phyloP scores from a whole-genome alignment of 768 basidiomycete species.

The Auricularia sp. region DNA sequence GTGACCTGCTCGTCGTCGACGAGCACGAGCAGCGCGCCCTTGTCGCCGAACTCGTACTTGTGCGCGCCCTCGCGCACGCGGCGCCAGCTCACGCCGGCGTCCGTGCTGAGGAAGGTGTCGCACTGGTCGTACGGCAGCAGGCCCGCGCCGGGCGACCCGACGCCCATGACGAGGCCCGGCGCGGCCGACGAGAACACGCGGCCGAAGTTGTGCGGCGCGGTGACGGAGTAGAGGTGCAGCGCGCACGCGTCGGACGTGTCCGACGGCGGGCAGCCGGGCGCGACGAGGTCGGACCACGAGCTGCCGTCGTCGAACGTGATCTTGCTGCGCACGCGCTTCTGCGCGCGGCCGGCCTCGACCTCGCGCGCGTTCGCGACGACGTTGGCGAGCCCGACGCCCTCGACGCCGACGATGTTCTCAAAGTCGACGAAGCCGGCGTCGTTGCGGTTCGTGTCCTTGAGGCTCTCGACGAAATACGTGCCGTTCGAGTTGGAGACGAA shows the following conservation, averaged over 20 bases:
- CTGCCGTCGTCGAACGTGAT: constrained; percentile 86
- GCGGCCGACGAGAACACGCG: constrained; percentile 91
- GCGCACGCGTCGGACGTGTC: constrained; percentile 52
- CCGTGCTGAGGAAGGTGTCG: constrained; percentile 87
- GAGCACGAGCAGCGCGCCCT: constrained; percentile 64
- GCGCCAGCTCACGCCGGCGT: constrained; percentile 79
- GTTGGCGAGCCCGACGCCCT: constrained; percentile 82
- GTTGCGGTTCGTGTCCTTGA: constrained; percentile 90
- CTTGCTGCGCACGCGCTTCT: constrained; percentile 63
- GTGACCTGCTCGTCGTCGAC: constrained; percentile 78
- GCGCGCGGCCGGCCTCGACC: constrained; percentile 57
- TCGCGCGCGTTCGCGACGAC: constrained; percentile 83
- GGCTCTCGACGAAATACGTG: constrained; percentile 84
- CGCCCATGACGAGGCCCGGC: constrained; percentile 93
- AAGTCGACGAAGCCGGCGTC: constrained; percentile 84
- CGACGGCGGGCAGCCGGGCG: constrained; percentile 32
- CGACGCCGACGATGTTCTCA: constrained; percentile 24
- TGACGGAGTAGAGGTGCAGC: constrained; percentile 88
- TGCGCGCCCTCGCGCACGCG: constrained; percentile 69
- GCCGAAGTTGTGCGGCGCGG: constrained; percentile 85
- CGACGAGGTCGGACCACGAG: constrained; percentile 32
- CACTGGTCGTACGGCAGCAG: constrained; percentile 71
- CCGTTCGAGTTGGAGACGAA: too few relatives aligned
- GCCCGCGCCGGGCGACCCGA: constrained; percentile 70
- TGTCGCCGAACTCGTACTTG: constrained; percentile 95